Evolutionary conservation across 2,329 filamentous ascomycete species (phyloP), one percentile per base, ranked within the genome.

Genomic region (Cordyceps tenuipes): DNA sequence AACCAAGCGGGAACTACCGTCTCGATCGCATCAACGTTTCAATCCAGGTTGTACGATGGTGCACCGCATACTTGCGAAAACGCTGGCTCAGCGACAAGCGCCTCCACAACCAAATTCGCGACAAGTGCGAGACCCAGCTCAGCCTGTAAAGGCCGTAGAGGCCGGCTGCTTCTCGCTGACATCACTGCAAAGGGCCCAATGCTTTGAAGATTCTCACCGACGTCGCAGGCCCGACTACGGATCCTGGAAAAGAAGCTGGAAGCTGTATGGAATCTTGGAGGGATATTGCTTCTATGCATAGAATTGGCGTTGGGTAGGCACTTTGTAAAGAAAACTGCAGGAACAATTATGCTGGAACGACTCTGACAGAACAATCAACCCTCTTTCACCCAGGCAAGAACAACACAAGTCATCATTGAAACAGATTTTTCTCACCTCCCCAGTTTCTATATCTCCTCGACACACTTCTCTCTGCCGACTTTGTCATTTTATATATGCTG

Each of bases 281-380:
- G 46, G 34, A 44, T 57, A 23, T 61, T 50, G 43, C 51, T 62
- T 54, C 49, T 58, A 51, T 54, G 60, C 55, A 59, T 59, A 59
- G 51, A 59, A n/a, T 54, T 44, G 55, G 55, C 44, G 50, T 55
- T 59, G 49, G 56, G 43, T 31, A 55, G 50, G 29, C 51, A 59
- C 21, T 51, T 44, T 47, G 21, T 8, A 29, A 47, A 12, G 23
- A 17, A 43, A 59, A n/a, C 17, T 55, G 49, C 41, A 54, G 31
- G 43, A 34, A 47, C n/a, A 6, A 54, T 34, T 23, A 31, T 59
- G 26, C 19, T 39, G 49, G 41, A 52, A 48, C 47, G 41, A 57
- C 26, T 15, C 19, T n/a, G 53, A 31, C 39, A 53, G 29, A n/a
- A 36, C 34, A 51, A n/a, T 10, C 8, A 44, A 21, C 15, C 12